Evolutionary conservation across 1,139 yeast genomes (phyloP), one percentile per base, ranked within the genome.

Genomic region (Sporopachydermia cereana): DNA sequence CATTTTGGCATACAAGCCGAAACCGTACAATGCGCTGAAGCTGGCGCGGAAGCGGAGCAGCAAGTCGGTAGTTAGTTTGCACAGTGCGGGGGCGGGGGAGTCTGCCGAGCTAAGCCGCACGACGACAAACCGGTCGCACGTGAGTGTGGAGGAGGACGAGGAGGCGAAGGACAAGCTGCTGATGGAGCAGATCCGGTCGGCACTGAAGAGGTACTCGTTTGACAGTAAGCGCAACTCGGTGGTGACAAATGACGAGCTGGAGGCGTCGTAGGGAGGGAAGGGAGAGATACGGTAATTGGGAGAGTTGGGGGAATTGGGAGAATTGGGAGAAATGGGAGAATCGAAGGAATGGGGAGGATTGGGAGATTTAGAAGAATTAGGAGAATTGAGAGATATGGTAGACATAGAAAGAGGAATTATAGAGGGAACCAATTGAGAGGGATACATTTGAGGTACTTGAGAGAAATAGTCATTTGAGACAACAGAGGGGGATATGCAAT

Each of bases 121-220:
- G 55, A 79, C 89, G 1, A 79, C 82, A 34, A 70, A 79, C 47
- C 71, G 82, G 17, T 66, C 81, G 51, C 88, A 81, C 53, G 64
- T 81, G 55, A 76, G 75, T 47, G 83, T 74, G 41, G 85, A 79
- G 39, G 88, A 80, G 54, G 63, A 48, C 24, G 47, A 48, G 23
- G 29, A 50, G 16, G 57, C 57, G 3, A 53, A 53, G 24, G 73
- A 72, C 42, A 63, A 53, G 22, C 63, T 60, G 30, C 68, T 77
- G 54, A 55, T 78, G 49, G 64, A 59, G 39, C 77, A 74, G 53
- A 77, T 79, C 47, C 71, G 71, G 51, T 64, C 62, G 25, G 82
- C 83, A 1, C 75, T 77, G 64, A 59, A 66, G 36, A 68, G 63
- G 49, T 74, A 71, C 53, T 68, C 64, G 53, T 54, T 64, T 49